Conservation (phyloP, 169 alveolate genomes). For the Perkinsus marinus region DNA sequence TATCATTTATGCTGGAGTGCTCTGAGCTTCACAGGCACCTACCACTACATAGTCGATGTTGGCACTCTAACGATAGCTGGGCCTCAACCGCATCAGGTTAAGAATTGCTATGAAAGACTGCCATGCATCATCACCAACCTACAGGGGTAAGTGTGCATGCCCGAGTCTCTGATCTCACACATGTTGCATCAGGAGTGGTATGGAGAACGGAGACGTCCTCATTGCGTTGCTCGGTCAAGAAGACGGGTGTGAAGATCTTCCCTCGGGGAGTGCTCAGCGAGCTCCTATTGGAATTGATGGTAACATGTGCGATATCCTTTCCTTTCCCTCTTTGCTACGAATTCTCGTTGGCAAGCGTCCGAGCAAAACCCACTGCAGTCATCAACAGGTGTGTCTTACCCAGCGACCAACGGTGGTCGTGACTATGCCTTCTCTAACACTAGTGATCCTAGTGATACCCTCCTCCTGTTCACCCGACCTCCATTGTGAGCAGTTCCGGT, state of each 20-base stretch:
- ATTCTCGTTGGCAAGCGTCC: not conserved
- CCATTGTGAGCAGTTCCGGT: not conserved
- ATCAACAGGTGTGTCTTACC: not conserved
- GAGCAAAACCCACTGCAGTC: not conserved
- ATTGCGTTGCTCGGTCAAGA: not conserved
- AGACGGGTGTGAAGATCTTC: not conserved
- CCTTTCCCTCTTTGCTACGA: too few relatives aligned
- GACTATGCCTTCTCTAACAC: not conserved
- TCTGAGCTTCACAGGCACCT: not conserved
- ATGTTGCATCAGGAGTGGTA: not conserved
- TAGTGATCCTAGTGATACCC: not conserved
- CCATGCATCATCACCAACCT: not conserved
- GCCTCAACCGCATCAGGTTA: not conserved
- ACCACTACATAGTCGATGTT: not conserved
- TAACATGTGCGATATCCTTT: not conserved
- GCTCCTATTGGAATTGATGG: not conserved
- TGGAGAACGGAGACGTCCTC: not conserved
- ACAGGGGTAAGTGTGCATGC: not conserved
- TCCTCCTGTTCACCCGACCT: not conserved
- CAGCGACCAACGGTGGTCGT: not conserved
- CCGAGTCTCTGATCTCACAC: not conserved
- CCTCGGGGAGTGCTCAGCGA: not conserved
- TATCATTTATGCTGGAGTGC: not conserved
- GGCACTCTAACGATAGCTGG: not conserved
- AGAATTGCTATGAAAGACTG: not conserved